Base-by-base conservation (phyloP, 139 green algal species). In the Chlorella sp. region DNA sequence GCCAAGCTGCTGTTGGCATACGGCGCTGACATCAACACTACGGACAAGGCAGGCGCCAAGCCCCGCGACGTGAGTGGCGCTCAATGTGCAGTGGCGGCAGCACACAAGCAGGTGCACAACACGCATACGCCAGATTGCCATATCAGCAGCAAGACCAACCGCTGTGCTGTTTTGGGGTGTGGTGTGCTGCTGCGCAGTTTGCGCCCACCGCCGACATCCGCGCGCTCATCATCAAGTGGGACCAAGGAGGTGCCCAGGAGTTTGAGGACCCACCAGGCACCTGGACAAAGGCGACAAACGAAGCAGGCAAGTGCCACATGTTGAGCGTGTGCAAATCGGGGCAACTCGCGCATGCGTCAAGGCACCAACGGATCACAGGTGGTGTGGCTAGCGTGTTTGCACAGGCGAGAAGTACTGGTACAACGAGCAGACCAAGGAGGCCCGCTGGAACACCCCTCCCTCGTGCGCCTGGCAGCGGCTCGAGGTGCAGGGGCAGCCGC, bases 201-300 rank as follows among this genome's bases (percentile, higher is more conserved):
- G n/a, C 65, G 6, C 10, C 49, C 27, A 49, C n/a, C 24, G 31
- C n/a, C 22, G 79, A 71, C 2, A 55, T 78, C 1, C 1, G 4
- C 17, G 66, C 76, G 34, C 33, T 81, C 1, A 32, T 77, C 4
- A 23, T 32, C 1, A 42, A 29, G 31, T 78, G 61, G 23, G 74
- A 80, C 24, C 24, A 61, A 14, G 32, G 67, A 30, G 79, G 79
- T 3, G 36, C 74, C 4, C 35, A 75, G 36, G 74, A 61, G 0
- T 85, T 85, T 62, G 79, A 85, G 71, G 73, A 77, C 6, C 67
- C 71, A 0, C 79, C 79, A 10, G 79, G 74, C 31, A 64, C 24
- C 6, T 85, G 79, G 79, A 62, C 74, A 10, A 77, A 76, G 61
- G 50, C 36, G n/a, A 75, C 67, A 33, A 73, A 83, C 30, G 61